These are phyloP conservation scores for Dalbergia cultrata DNA, from an alignment of 306 rosid species.

Conservation along the genomic window DNA sequence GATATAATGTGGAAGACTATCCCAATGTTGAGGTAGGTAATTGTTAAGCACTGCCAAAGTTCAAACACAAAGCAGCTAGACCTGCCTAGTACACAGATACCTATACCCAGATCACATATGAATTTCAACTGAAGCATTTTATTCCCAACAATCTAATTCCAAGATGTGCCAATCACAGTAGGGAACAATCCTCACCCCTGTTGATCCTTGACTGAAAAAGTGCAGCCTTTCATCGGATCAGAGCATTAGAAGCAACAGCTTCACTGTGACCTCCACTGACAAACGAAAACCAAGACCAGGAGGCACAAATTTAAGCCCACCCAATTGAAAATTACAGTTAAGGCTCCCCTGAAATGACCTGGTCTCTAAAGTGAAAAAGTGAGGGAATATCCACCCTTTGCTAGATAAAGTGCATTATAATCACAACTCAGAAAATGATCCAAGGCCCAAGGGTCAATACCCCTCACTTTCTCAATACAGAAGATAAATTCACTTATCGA, in stretches of 20 bases:
- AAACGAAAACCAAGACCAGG: background rate
- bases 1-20: background rate
- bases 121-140: slow-evolving; percentile 19
- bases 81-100: background rate
- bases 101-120: background rate
- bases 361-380: too few relatives aligned
- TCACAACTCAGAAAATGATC: too few relatives aligned
- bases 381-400: too few relatives aligned
- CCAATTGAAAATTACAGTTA: background rate
- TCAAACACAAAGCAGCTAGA: slow-evolving; percentile 2
- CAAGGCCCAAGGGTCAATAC: background rate
- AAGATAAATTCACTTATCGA: too few relatives aligned
- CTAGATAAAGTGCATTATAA: too few relatives aligned
- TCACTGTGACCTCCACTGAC: slow-evolving; percentile 14
- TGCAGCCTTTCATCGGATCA: background rate
- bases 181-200: slow-evolving; percentile 7
- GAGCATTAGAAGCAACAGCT: background rate
- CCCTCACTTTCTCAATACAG: background rate
- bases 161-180: background rate
- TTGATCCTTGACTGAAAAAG: background rate
- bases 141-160: background rate
- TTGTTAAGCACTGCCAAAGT: slow-evolving; percentile 6
- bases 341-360: too few relatives aligned
- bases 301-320: slow-evolving; percentile 6
- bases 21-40: background rate